Evolutionary conservation across 192 early-diverging fungal species (phyloP), one percentile per base, ranked within the genome.

Genomic region (Linnemannia hyalina): DNA sequence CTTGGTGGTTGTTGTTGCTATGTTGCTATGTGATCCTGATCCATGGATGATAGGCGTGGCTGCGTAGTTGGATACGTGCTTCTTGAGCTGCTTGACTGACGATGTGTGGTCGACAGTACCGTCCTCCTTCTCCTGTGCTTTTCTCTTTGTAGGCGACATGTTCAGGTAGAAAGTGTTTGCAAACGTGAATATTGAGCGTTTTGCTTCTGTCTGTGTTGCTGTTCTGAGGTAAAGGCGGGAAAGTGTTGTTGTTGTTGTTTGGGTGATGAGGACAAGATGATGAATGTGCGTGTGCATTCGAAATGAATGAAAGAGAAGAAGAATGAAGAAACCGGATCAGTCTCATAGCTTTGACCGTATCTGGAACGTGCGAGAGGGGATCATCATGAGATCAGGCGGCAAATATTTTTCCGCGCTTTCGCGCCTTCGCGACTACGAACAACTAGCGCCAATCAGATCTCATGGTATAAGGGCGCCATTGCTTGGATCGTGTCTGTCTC

Each of bases 71-170:
- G 71, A 41, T 11, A 73, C 6, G 26, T 46, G 71, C n/a, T 73
- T 49, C 71, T 73, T 73, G 44, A 73, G 52, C 10, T 49, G 41
- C 2, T 41, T 70, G 69, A 42, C 40, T 6, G 71, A 29, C 5
- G 40, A n/a, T n/a, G 13, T 73, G 4, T 73, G 41, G 23, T 46
- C 38, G 23, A n/a, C 70, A 29, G 23, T 29, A 41, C 42, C 23
- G 38, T 29, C 10, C 13, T 32, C 26, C 11, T 35, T 2, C 13
- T 32, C 11, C 60, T 73, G 41, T 20, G 46, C 46, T 8, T 41
- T 22, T 49, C 71, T 73, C 42, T 73, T 73, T 46, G 40, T 73
- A 8, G 71, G 46, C 9, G 42, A 46, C 71, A 73, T 73, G n/a
- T n/a, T n/a, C n/a, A n/a, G n/a, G n/a, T n/a, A n/a, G n/a, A n/a